These are phyloP conservation scores for Beauveria caledonica DNA, from an alignment of 2,329 filamentous ascomycete species.

Conservation along the genomic window DNA sequence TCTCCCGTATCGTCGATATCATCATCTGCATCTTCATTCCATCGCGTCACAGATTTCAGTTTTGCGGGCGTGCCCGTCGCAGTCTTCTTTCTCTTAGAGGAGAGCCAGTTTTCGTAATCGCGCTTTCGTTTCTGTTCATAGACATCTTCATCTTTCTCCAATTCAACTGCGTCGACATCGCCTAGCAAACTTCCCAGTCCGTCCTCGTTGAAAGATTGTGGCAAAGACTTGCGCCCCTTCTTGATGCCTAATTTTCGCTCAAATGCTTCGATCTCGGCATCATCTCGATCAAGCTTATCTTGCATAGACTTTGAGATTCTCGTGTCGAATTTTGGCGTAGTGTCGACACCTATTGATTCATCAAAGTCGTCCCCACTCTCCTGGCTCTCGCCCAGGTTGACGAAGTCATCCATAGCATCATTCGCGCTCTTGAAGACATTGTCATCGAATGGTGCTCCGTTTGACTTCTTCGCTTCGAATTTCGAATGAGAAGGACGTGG, in stretches of 20 bases:
- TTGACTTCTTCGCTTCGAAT: not conserved
- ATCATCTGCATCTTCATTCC: slow-evolving; percentile 21
- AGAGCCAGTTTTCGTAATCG: slow-evolving; percentile 53
- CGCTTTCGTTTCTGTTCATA: slow-evolving; percentile 55
- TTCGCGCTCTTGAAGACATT: slow-evolving; percentile 1
- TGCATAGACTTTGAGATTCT: slow-evolving; percentile 35
- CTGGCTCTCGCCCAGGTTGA: slow-evolving; percentile 16
- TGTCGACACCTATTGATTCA: slow-evolving; percentile 16
- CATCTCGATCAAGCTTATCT: slow-evolving; percentile 66
- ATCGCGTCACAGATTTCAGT: slow-evolving; percentile 21
- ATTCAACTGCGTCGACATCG: slow-evolving; percentile 45
- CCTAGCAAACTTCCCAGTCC: slow-evolving; percentile 73
- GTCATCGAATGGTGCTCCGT: not conserved
- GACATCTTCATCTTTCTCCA: slow-evolving; percentile 39
- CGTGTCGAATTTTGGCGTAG: slow-evolving; percentile 20
- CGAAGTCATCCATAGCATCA: not conserved
- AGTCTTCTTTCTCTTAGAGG: slow-evolving; percentile 44
- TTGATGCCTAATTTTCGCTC: slow-evolving; percentile 82
- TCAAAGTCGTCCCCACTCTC: slow-evolving; percentile 17
- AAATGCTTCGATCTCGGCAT: slow-evolving; percentile 77
- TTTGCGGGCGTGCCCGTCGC: slow-evolving; percentile 18
- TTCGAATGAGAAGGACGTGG: not conserved
- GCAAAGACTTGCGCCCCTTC: slow-evolving; percentile 64
- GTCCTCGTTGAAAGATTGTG: slow-evolving; percentile 70
- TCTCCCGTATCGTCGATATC: slow-evolving; percentile 19